Evolutionary conservation across 2,329 filamentous ascomycete genomes (phyloP).

Genomic region (Cytospora leucostoma): DNA sequence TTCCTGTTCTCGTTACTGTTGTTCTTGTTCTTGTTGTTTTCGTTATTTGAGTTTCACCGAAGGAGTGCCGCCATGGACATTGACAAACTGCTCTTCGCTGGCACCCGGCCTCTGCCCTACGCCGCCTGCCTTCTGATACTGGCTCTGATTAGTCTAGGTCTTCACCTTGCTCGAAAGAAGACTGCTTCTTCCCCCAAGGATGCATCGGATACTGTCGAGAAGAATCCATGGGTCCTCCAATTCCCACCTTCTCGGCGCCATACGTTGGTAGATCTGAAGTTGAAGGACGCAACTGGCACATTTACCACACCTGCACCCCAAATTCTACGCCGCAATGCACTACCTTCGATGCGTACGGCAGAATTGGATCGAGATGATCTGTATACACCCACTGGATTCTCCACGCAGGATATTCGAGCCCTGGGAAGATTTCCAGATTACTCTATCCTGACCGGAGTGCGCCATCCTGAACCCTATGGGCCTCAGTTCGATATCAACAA

Average conservation of each 20-base stretch:
- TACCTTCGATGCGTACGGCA: conserved; percentile 29
- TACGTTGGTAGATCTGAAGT: conserved; percentile 16
- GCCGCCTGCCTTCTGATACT: conserved; percentile 4
- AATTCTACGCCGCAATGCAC: conserved; percentile 32
- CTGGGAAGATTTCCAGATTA: conserved; percentile 82
- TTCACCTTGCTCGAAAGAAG: conserved; percentile 13
- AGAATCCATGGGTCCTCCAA: conserved; percentile 20
- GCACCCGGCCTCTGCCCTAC: neutral
- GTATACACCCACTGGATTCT: conserved; percentile 61
- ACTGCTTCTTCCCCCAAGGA: neutral
- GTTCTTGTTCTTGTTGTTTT: neutral
- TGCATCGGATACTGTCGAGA: conserved; percentile 1
- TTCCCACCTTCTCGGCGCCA: conserved; percentile 27
- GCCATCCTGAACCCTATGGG: conserved; percentile 62
- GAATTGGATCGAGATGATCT: conserved; percentile 27
- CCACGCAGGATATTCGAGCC: conserved; percentile 66
- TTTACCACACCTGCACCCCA: conserved; percentile 11
- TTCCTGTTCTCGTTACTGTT: too few relatives aligned
- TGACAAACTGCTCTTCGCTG: neutral
- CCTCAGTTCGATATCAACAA: conserved; percentile 66
- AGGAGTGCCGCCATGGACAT: conserved; percentile 10
- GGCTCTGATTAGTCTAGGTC: conserved; percentile 8
- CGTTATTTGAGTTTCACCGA: neutral
- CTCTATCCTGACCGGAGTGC: conserved; percentile 71
- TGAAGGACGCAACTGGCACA: conserved; percentile 10